Conservation (phyloP, 2,329 filamentous ascomycete species). For the Trichoderma koningii region DNA sequence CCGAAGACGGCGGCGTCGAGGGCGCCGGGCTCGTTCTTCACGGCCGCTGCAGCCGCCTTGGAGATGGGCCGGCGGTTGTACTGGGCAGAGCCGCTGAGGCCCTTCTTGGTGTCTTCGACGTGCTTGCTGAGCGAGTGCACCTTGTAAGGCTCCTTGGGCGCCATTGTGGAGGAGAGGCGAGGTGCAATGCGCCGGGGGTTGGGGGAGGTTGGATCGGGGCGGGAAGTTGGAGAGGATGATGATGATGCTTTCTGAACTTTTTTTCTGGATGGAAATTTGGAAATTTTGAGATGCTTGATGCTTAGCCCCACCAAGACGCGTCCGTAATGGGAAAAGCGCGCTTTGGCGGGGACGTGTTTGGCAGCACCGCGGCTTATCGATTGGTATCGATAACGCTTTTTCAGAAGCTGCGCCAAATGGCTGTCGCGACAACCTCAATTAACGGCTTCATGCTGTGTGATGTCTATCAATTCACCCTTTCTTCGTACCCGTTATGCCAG, state of each 20-base stretch:
- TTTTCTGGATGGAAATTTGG: constrained; percentile 24
- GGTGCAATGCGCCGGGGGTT: constrained; percentile 27
- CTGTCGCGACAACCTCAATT: not conserved
- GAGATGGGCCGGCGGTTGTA: constrained; percentile 37
- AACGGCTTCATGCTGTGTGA: not conserved
- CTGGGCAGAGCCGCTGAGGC: constrained; percentile 39
- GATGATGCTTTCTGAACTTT: constrained; percentile 14
- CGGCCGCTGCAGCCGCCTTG: constrained; percentile 32
- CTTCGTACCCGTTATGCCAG: not conserved
- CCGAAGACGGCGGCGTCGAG: constrained; percentile 37
- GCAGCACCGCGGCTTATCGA: constrained; percentile 14
- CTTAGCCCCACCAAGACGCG: constrained; percentile 26
- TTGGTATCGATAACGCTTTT: constrained; percentile 6
- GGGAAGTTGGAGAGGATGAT: not conserved
- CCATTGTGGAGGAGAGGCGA: constrained; percentile 38
- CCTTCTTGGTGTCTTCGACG: constrained; percentile 44
- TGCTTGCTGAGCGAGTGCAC: constrained; percentile 44
- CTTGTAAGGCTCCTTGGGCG: constrained; percentile 42
- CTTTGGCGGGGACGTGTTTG: constrained; percentile 21
- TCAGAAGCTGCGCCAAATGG: constrained; percentile 10
- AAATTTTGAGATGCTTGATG: constrained; percentile 20
- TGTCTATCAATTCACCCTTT: not conserved
- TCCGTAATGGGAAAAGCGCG: constrained; percentile 22
- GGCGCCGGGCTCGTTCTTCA: constrained; percentile 38
- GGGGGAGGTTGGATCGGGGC: constrained; percentile 27